Percentiles rank a stretch among this genome's conserved stretches.
phyloP scores from a whole-genome alignment of 2,329 filamentous ascomycete genomes.

The Calonectria henricotiae region DNA sequence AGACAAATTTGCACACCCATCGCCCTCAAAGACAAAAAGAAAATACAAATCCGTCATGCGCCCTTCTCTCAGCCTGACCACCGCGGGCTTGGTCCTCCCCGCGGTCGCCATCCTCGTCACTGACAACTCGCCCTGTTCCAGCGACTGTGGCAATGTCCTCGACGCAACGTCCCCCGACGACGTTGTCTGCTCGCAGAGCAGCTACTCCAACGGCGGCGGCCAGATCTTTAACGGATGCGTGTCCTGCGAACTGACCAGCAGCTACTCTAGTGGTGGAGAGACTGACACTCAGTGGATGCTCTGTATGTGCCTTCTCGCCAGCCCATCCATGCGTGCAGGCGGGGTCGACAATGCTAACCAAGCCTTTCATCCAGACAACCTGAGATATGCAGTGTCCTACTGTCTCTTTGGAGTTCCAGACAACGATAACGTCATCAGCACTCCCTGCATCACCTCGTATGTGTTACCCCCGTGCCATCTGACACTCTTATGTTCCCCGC shows the following conservation, averaged over 20 bases:
- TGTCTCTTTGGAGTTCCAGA: constrained; percentile 70
- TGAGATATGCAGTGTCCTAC: constrained; percentile 70
- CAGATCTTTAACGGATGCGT: constrained; percentile 70
- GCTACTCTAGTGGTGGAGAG: constrained; percentile 61
- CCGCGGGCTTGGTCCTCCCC: constrained; percentile 38
- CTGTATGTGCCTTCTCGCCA: constrained; percentile 64
- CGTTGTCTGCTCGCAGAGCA: constrained; percentile 65
- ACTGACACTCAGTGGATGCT: constrained; percentile 71
- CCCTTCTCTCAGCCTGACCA: constrained; percentile 2
- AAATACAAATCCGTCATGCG: neutral
- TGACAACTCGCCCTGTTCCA: constrained; percentile 66
- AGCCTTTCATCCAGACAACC: constrained; percentile 65
- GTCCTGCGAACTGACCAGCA: constrained; percentile 68
- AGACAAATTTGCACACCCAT: neutral
- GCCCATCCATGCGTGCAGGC: neutral
- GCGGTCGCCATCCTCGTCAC: constrained; percentile 62
- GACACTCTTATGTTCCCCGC: constrained; percentile 47
- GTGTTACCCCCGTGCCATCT: neutral
- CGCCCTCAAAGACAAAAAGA: neutral
- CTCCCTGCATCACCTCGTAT: constrained; percentile 70
- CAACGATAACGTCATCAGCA: constrained; percentile 63
- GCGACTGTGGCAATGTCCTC: constrained; percentile 70
- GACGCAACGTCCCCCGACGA: constrained; percentile 64
- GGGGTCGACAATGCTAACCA: constrained; percentile 38
- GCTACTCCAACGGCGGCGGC: constrained; percentile 62